Conservation (phyloP, 148 eudicot species). For the Spergularia marina region DNA sequence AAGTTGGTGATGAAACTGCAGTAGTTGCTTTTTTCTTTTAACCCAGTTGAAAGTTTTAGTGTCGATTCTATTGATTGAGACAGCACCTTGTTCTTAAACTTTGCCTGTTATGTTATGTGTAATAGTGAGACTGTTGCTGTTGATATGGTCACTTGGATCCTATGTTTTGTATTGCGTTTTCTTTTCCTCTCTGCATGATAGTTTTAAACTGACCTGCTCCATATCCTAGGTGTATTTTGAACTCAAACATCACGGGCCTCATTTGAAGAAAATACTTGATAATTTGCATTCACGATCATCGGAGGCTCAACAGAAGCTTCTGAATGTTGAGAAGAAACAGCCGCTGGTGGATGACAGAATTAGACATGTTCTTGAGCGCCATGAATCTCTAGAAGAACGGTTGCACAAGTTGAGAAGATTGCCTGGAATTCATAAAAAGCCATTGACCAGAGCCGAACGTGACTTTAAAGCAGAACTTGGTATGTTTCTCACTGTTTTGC, state of each 20-base stretch:
- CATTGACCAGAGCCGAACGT: slow-evolving; percentile 79
- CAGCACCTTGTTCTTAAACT: background rate
- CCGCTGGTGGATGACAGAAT: slow-evolving; percentile 54
- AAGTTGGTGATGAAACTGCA: background rate
- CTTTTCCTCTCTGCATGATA: background rate
- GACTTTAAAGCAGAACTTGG: slow-evolving; percentile 86
- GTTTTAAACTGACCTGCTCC: background rate
- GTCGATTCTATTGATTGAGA: background rate
- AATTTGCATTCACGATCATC: slow-evolving; percentile 56
- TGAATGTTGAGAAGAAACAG: slow-evolving; percentile 60
- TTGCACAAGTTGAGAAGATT: slow-evolving; percentile 59
- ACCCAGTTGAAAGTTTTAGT: too few species aligned
- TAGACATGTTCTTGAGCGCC: slow-evolving; percentile 42
- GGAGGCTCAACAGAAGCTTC: slow-evolving; percentile 59
- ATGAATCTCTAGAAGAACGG: slow-evolving; percentile 64
- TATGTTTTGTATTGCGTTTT: too few species aligned
- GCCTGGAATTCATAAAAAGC: slow-evolving; percentile 71
- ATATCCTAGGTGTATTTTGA: slow-evolving; percentile 68
- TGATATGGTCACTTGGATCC: too few species aligned
- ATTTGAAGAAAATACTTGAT: slow-evolving; percentile 67
- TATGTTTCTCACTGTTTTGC: slow-evolving; percentile 21
- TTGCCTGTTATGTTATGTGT: too few species aligned
- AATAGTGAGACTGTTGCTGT: too few species aligned
- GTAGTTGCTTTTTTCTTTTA: background rate
- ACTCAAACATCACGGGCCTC: slow-evolving; percentile 87